Evolutionary conservation across 2,329 filamentous ascomycete species (phyloP), one percentile per base, ranked within the genome.

Genomic region (Hymenoscyphus repandus): DNA sequence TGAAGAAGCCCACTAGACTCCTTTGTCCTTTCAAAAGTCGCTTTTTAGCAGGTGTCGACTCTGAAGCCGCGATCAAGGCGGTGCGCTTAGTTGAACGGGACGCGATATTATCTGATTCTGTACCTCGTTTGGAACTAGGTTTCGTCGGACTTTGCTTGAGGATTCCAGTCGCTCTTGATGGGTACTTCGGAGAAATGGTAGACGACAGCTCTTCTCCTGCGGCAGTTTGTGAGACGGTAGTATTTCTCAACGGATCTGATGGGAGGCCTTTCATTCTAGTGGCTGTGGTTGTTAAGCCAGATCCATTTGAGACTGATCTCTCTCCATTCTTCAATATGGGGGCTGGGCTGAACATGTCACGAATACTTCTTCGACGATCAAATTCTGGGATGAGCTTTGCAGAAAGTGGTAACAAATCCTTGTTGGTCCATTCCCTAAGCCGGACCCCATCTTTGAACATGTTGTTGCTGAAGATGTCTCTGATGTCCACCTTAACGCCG

Each of bases 341-440:
- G 58, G 78, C 84, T 60, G 78, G 82, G 52, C 74, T 75, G 65
- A 97, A 96, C 93, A 99, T 97, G 64, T 95, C 90, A 60, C 86
- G 88, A 64, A 99, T 96, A 65, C 75, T 96, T 58, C 82, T 80
- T 17, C 93, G 82, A 52, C 85, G 84, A 63, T 91, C 82, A 60
- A 97, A 97, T 61, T 96, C 91, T 1, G 90, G 86, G 50, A 96
- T 86, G 9, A 95, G 75, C 64, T 83, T 90, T 0, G 86, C 91
- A 18, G 91, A 97, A 49, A 87, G 74, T 2, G 86, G 79, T 10
- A 92, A 76, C 0, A 87, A 69, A 59, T 88, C 80, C 59, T 83
- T 86, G 2, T 74, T 63, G 10, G 75, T 76, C 76, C 87, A 91
- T 13, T 88, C 80, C 50, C 80, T 74, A 52, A 82, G 69, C 11